Base-by-base conservation (phyloP, 371 early-diverging fungal genomes). In the Syncephalastrum racemosum region DNA sequence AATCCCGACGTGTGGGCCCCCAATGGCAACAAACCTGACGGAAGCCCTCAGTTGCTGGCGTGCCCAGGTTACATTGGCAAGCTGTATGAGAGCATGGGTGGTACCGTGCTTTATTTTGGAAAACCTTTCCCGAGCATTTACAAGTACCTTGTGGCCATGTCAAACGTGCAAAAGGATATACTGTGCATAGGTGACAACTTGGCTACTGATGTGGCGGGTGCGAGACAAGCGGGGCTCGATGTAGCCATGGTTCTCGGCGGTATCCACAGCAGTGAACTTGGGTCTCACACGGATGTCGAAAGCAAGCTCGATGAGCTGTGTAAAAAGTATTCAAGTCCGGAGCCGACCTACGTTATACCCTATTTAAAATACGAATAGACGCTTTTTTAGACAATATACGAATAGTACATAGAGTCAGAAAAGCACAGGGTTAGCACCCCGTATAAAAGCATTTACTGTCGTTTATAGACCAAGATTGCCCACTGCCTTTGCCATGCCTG, bases 241-340 rank as follows among this genome's bases (percentile, higher is more conserved):
- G 69, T 72, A 1, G 67, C 74, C 54, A 55, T 81, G 69, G 65
- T 83, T 3, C 51, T 77, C 10, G 81, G 78, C 14, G 84, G 81
- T 31, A 77, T 83, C 0, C 84, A 83, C 55, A 58, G 16, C 15
- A 12, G 25, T 25, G 22, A 58, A 16, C 19, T 50, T 13, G 27
- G 31, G 6, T 8, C 36, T 12, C 12, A 1, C 2, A 31, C 10
- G 36, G 10, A 7, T 31, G 12, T 8, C 36, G 10, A 10, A 8
- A 12, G 10, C 36, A 10, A 31, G 36, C 2, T 31, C 36, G 36
- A 31, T 10, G 36, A 31, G 36, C 36, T 31, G 36, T 10, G 36
- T 31, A 31, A 31, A 31, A 10, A 31, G 36, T 31, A 31, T 10
- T 12, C 12, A 3, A 31, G 36, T 12, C 36, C 36, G 10, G 36